Percentiles rank a stretch among this genome's conserved stretches.
Conservation (phyloP, 2,329 filamentous ascomycete species). For the Coniochaeta prunicola region DNA sequence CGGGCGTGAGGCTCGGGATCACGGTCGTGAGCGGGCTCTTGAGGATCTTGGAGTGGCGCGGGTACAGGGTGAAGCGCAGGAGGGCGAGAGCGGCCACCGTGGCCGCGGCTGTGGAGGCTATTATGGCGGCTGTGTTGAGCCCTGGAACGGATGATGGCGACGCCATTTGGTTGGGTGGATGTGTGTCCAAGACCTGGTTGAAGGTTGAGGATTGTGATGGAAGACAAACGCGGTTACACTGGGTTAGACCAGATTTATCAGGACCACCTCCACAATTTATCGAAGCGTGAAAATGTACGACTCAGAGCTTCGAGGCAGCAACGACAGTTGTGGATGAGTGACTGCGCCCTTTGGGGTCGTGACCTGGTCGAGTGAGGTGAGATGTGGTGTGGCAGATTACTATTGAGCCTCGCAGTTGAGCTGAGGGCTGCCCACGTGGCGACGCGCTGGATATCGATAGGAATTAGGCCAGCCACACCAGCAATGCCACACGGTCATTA, state of each 20-base stretch:
- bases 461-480: no score
- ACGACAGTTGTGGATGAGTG: not conserved
- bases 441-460: not conserved
- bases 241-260: not conserved
- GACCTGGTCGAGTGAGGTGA: not conserved
- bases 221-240: not conserved
- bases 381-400: not conserved
- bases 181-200: not conserved
- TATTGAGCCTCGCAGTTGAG: not conserved
- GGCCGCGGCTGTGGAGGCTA: conserved; percentile 13
- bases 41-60: conserved; percentile 11
- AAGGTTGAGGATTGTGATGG: not conserved
- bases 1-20: conserved; percentile 13
- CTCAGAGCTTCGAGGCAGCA: no score
- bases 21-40: conserved; percentile 16
- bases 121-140: conserved; percentile 7
- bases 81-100: conserved; percentile 13
- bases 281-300: no score
- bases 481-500: no score
- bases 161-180: not conserved
- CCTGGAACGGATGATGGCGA: not conserved
- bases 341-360: not conserved
- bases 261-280: not conserved
- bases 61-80: conserved; percentile 15
- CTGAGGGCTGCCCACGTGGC: not conserved